Conservation (phyloP, 2,329 filamentous ascomycete species). For the Exophiala aquamarina region DNA sequence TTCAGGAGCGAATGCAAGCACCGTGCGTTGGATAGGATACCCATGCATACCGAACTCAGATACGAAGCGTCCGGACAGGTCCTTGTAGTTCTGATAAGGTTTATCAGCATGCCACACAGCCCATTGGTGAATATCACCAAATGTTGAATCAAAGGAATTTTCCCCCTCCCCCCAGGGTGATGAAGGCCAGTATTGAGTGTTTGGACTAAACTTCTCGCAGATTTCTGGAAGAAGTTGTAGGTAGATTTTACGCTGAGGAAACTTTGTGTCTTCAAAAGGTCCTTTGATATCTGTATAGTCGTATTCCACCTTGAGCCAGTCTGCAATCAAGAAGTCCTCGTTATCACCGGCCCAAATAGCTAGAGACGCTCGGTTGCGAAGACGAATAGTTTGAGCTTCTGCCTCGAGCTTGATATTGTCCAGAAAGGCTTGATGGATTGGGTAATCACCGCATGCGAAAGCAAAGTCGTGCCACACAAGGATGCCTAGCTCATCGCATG, state of each 20-base stretch:
- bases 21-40: slow-evolving; percentile 80
- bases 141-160: slow-evolving; percentile 71
- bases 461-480: slow-evolving; percentile 86
- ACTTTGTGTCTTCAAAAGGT: slow-evolving; percentile 73
- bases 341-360: no score
- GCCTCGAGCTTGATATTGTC: no score
- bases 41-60: slow-evolving; percentile 95
- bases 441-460: slow-evolving; percentile 77
- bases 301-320: slow-evolving; percentile 74
- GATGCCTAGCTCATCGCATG: slow-evolving; percentile 74
- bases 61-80: slow-evolving; percentile 81
- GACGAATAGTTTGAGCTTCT: no score
- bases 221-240: slow-evolving; percentile 81
- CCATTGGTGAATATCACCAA: slow-evolving; percentile 94
- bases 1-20: slow-evolving; percentile 44
- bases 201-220: slow-evolving; percentile 66
- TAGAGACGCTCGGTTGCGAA: no score
- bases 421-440: no score
- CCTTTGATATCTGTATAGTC: slow-evolving; percentile 68
- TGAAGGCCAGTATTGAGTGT: slow-evolving; percentile 71
- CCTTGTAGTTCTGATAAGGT: slow-evolving; percentile 86
- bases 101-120: slow-evolving; percentile 93
- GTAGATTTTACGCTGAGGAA: slow-evolving; percentile 90
- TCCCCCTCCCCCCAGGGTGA: slow-evolving; percentile 84
- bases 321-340: no score